phyloP scores from a whole-genome alignment of 305 asterid genomes.

The Euphrasia arctica region DNA sequence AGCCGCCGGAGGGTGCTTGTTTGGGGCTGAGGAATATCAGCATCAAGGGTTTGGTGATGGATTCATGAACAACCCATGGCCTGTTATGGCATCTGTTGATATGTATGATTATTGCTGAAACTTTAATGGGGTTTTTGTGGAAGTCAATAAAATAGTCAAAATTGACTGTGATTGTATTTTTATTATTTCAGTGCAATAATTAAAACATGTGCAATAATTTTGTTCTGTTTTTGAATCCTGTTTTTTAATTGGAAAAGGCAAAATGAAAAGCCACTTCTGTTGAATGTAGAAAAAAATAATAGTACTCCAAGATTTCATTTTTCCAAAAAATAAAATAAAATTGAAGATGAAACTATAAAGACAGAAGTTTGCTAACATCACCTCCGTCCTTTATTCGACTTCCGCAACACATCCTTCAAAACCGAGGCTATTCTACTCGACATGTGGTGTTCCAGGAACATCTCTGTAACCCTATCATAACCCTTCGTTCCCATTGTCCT shows the following conservation, averaged over 20 bases:
- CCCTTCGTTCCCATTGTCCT: constrained; percentile 74
- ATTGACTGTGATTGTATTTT: neutral
- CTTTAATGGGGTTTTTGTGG: neutral
- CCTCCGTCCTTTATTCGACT: constrained; percentile 39
- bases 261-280: neutral
- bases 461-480: constrained; percentile 57
- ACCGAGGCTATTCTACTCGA: constrained; percentile 65
- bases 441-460: constrained; percentile 87
- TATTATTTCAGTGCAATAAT: neutral
- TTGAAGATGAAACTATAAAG: neutral
- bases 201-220: neutral
- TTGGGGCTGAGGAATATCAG: constrained; percentile 33
- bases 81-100: constrained; percentile 59
- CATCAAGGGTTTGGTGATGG: constrained; percentile 24
- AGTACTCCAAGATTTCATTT: neutral
- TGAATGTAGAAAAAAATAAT: no score
- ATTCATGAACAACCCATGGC: constrained; percentile 27
- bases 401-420: constrained; percentile 61
- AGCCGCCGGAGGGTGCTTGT: constrained; percentile 24
- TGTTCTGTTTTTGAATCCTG: neutral
- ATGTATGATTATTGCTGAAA: constrained; percentile 32
- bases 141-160: constrained; percentile 6
- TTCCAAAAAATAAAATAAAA: no score
- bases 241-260: neutral
- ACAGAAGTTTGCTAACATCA: constrained; percentile 1